A percentile compares a stretch with the other conserved stretches of the same genome.
phyloP scores from a whole-genome alignment of 768 basidiomycete species.

The Leccinum olivaceopallidum region DNA sequence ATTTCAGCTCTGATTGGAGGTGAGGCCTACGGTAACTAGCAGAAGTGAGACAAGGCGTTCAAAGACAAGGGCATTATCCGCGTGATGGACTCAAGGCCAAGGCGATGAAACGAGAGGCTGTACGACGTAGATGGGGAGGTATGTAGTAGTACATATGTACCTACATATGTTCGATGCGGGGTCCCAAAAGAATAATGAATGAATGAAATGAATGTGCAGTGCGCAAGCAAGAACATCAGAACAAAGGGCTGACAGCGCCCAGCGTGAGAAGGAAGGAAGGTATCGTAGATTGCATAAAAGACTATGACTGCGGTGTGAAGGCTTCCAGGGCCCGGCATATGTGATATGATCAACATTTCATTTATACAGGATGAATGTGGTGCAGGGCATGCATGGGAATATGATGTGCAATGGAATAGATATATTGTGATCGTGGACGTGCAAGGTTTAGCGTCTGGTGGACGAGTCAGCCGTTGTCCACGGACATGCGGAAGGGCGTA shows the following conservation, averaged over 20 bases:
- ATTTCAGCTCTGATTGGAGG: too few relatives aligned
- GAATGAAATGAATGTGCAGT: conserved; percentile 14
- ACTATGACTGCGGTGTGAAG: conserved; percentile 1
- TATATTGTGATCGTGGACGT: conserved; percentile 13
- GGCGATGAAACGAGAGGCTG: not conserved
- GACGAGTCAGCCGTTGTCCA: conserved; percentile 6
- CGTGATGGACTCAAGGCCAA: not conserved
- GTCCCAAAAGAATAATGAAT: conserved; percentile 14
- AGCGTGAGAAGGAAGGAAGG: conserved; percentile 1
- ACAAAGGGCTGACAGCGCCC: not conserved
- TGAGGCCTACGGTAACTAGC: too few relatives aligned
- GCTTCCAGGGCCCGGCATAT: not conserved
- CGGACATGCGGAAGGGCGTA: conserved; percentile 3
- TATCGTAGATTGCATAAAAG: conserved; percentile 23
- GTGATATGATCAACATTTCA: conserved; percentile 16
- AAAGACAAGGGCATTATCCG: not conserved
- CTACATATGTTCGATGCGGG: conserved; percentile 10
- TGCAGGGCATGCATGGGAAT: conserved; percentile 25
- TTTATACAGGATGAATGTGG: conserved; percentile 21
- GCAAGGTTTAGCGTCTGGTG: conserved; percentile 6
- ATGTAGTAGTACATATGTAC: not conserved
- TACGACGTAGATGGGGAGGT: not conserved
- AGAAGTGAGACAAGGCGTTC: not conserved
- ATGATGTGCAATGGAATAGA: conserved; percentile 21
- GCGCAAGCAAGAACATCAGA: not conserved